phyloP scores from a whole-genome alignment of 768 basidiomycete species.

The Kockovaella imperatae region DNA sequence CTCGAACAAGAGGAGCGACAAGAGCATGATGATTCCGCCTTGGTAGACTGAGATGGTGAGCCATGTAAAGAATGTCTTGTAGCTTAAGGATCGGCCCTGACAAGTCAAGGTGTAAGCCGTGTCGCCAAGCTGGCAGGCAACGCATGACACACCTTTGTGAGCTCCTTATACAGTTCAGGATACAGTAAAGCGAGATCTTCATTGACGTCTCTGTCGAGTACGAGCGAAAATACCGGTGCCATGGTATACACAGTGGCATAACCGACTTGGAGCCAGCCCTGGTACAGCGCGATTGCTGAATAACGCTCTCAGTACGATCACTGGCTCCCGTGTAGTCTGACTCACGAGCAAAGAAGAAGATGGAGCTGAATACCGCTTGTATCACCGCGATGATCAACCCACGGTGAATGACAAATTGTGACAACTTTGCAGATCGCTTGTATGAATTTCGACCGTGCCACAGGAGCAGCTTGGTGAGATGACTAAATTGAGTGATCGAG shows the following conservation, averaged over 20 bases:
- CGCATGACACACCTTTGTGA: slow-evolving; percentile 67
- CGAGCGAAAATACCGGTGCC: slow-evolving; percentile 96
- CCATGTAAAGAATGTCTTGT: slow-evolving; percentile 99
- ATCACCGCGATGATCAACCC: slow-evolving; percentile 95
- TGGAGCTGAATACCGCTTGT: slow-evolving; percentile 87
- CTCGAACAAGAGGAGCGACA: slow-evolving; percentile 91
- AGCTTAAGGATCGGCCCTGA: slow-evolving; percentile 85
- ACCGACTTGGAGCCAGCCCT: slow-evolving; percentile 95
- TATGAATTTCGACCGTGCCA: slow-evolving; percentile 99
- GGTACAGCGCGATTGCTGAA: slow-evolving; percentile 88
- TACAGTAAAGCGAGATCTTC: slow-evolving; percentile 91
- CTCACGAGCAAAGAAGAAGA: slow-evolving; percentile 47
- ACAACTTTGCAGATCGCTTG: slow-evolving; percentile 91
- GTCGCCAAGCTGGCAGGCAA: not conserved
- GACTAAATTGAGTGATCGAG: slow-evolving; percentile 92
- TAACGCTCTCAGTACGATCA: not conserved
- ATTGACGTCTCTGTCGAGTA: slow-evolving; percentile 89
- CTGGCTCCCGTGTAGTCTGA: too few relatives aligned
- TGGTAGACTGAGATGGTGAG: slow-evolving; percentile 95
- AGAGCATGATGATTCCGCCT: slow-evolving; percentile 97
- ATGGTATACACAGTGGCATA: slow-evolving; percentile 96
- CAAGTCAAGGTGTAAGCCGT: not conserved
- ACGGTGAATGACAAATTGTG: slow-evolving; percentile 97
- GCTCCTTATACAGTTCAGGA: slow-evolving; percentile 94
- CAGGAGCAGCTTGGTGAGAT: slow-evolving; percentile 86